Evolutionary conservation across 2,329 filamentous ascomycete species (phyloP), one percentile per base, ranked within the genome.

Genomic region (Fusarium sambucinum): DNA sequence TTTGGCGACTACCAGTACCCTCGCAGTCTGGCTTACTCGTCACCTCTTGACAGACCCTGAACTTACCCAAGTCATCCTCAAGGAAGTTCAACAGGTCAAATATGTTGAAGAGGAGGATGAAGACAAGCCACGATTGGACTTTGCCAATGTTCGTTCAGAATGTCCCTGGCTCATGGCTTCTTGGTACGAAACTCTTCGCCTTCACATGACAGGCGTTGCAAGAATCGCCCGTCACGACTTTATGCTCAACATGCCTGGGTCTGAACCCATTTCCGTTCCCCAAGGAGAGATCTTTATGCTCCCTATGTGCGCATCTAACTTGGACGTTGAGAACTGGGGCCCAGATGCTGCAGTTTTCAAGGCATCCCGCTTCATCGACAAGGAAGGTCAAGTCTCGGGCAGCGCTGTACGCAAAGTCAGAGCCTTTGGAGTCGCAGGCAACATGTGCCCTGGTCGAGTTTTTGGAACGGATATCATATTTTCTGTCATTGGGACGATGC

Each of bases 401-500:
- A 63, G 51, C 17, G 63, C 68, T 6, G 60, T 71, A 12, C 74
- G 74, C 21, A 75, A 73, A 51, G 73, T 77, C 12, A 67, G 70
- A 37, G 75, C 74, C 8, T 77, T 77, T 59, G 76, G 76, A 10
- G 76, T 77, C 8, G 76, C 76, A 0, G 76, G 76, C 1, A 77
- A 77, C 35, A 57, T 77, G 60, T 77, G 76, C 21, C 76, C 76
- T 1, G 76, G 76, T 3, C 71, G 75, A 3, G 69, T 70, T 1
- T 73, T 77, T 52, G 76, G 76, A 9, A 75, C 74, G 30, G 74
- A 77, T 14, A 73, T 75, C 0, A 71, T 73, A 57, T 71, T 77
- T 53, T 70, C 70, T 19, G 68, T 73, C 8, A 61, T 75, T 10
- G 74, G 74, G 0, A 71, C 69, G 1, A 57, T 76, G 41, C 60